Evolutionary conservation across 176 grass and related monocot genomes (phyloP).

Genomic region (Poa annua): DNA sequence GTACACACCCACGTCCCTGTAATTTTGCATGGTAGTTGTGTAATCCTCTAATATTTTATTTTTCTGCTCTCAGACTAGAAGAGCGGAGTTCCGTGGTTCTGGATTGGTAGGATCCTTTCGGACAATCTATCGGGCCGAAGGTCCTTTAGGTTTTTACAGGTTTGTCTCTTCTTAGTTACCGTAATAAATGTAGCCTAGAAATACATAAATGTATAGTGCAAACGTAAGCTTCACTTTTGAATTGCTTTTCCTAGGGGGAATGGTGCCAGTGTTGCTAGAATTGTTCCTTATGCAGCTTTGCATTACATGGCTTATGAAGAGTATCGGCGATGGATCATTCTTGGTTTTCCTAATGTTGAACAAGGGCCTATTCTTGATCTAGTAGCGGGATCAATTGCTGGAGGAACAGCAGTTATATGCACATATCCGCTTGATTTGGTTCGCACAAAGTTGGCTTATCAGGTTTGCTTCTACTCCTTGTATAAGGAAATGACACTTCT

Average conservation of each 20-base stretch:
- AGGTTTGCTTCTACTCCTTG: conserved; percentile 50
- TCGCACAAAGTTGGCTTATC: conserved; percentile 91
- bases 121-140: conserved; percentile 88
- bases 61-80: conserved; percentile 73
- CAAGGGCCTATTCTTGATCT: conserved; percentile 92
- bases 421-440: conserved; percentile 97
- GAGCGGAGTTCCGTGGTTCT: conserved; percentile 80
- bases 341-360: conserved; percentile 77
- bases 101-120: conserved; percentile 79
- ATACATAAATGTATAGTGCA: background rate
- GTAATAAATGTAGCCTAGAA: conserved; percentile 1
- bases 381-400: conserved; percentile 77
- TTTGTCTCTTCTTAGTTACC: conserved; percentile 39
- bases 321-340: conserved; percentile 90
- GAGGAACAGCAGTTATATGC: conserved; percentile 91
- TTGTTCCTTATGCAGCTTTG: conserved; percentile 96
- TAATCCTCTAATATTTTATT: conserved; percentile 27
- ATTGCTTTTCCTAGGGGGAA: conserved; percentile 60
- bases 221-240: conserved; percentile 35
- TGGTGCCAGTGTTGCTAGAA: conserved; percentile 91
- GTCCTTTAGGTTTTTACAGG: conserved; percentile 95
- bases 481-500: conserved; percentile 20
- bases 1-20: background rate
- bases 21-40: background rate
- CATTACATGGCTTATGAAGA: conserved; percentile 99